Conservation (phyloP, 805 yeast species). For the Candida andamanensis region DNA sequence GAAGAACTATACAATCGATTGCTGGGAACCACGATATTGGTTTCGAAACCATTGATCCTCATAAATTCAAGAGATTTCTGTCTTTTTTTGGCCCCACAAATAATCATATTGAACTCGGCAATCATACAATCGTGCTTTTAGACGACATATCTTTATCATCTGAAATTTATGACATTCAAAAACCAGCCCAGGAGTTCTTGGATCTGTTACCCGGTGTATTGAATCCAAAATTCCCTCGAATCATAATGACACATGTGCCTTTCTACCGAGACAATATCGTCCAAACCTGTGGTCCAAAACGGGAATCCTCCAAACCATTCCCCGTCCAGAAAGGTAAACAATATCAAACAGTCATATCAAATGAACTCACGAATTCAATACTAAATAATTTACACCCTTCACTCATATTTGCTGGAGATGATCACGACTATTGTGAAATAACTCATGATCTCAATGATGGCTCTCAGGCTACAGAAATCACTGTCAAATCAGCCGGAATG, state of each 20-base stretch:
- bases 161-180: constrained; percentile 42
- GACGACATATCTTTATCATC: constrained; percentile 78
- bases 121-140: constrained; percentile 66
- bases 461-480: constrained; percentile 23
- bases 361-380: constrained; percentile 52
- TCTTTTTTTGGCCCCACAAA: constrained; percentile 71
- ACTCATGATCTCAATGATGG: constrained; percentile 38
- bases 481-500: constrained; percentile 37
- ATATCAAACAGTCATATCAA: constrained; percentile 78
- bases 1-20: constrained; percentile 32
- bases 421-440: constrained; percentile 90
- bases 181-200: constrained; percentile 53
- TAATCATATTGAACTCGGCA: constrained; percentile 50
- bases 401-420: constrained; percentile 84
- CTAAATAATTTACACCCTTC: constrained; percentile 58
- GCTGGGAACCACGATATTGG: constrained; percentile 99
- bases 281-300: constrained; percentile 66
- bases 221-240: constrained; percentile 45
- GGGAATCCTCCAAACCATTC: constrained; percentile 64
- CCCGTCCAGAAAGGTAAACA: constrained; percentile 75
- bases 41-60: constrained; percentile 65
- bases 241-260: constrained; percentile 85
- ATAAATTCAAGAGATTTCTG: constrained; percentile 58
- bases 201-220: constrained; percentile 21
- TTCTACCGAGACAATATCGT: constrained; percentile 60